Conservation (phyloP, 176 grass and related monocot genomes). For the Zea luxurians region DNA sequence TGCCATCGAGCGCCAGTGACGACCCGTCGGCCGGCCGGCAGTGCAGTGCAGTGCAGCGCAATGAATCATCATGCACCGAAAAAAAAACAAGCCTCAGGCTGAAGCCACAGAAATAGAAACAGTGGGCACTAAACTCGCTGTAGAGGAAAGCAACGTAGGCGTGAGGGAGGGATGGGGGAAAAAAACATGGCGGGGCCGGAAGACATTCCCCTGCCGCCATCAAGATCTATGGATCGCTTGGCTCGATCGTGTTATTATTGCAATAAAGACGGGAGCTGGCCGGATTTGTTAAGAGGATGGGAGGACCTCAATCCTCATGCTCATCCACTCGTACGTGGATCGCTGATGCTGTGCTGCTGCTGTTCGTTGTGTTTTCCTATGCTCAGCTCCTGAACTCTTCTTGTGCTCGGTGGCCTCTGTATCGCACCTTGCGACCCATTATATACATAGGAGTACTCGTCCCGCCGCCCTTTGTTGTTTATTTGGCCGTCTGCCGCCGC, state of each 20-base stretch:
- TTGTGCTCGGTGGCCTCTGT: background rate
- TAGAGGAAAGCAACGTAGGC: background rate
- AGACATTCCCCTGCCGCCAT: slow-evolving; percentile 37
- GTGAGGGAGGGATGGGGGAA: background rate
- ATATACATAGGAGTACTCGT: too few species aligned
- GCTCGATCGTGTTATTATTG: background rate
- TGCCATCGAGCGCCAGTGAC: background rate
- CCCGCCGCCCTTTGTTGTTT: background rate
- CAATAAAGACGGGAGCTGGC: background rate
- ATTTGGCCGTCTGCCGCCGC: background rate
- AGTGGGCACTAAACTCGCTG: background rate
- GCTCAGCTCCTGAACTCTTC: background rate
- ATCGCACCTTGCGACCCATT: too few species aligned
- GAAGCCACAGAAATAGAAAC: background rate
- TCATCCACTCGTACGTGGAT: background rate
- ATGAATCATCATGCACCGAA: background rate
- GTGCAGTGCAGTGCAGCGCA: background rate
- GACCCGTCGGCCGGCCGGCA: background rate
- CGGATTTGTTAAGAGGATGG: background rate
- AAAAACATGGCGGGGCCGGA: background rate
- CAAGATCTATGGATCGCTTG: background rate
- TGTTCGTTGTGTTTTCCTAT: background rate
- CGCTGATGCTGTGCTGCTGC: background rate
- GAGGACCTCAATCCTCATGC: background rate
- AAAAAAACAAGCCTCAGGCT: background rate